Conservation (phyloP, 2,329 filamentous ascomycete genomes). For the Aureobasidium sp. region DNA sequence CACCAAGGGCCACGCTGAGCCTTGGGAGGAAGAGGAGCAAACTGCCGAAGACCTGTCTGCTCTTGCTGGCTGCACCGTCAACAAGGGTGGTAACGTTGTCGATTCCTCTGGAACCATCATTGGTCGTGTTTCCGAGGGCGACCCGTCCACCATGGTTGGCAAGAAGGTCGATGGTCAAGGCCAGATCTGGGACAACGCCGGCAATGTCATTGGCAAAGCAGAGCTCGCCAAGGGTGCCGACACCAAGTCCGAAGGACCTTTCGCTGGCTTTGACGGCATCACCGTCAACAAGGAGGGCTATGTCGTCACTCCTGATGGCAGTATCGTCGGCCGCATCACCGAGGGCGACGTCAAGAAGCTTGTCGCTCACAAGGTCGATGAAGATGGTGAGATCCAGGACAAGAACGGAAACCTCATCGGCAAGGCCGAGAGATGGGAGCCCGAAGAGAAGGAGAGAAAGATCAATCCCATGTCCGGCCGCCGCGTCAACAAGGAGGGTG, state of each 20-base stretch:
- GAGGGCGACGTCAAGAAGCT: constrained; percentile 48
- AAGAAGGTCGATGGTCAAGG: constrained; percentile 57
- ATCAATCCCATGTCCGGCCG: constrained; percentile 55
- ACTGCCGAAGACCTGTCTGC: constrained; percentile 49
- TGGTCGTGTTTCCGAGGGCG: constrained; percentile 52
- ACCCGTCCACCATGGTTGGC: constrained; percentile 49
- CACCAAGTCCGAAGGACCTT: constrained; percentile 48
- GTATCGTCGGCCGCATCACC: constrained; percentile 43
- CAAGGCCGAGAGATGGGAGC: constrained; percentile 48
- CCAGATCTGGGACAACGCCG: constrained; percentile 57
- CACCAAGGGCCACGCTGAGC: constrained; percentile 53
- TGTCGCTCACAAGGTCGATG: constrained; percentile 44
- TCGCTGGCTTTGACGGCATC: constrained; percentile 53
- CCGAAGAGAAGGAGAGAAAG: constrained; percentile 47
- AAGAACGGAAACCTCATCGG: constrained; percentile 49
- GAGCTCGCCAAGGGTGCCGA: constrained; percentile 50
- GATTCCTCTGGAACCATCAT: constrained; percentile 53
- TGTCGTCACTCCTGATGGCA: constrained; percentile 40
- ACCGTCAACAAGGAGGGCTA: constrained; percentile 53
- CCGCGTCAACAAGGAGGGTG: constrained; percentile 48
- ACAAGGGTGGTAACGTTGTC: constrained; percentile 57
- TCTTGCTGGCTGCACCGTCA: constrained; percentile 56
- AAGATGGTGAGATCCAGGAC: constrained; percentile 47
- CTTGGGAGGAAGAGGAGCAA: constrained; percentile 45
- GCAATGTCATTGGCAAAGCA: constrained; percentile 53